Percentiles rank a stretch among this genome's conserved stretches.
Conservation (phyloP, 768 basidiomycete species). For the Lactarius hatsudake region DNA sequence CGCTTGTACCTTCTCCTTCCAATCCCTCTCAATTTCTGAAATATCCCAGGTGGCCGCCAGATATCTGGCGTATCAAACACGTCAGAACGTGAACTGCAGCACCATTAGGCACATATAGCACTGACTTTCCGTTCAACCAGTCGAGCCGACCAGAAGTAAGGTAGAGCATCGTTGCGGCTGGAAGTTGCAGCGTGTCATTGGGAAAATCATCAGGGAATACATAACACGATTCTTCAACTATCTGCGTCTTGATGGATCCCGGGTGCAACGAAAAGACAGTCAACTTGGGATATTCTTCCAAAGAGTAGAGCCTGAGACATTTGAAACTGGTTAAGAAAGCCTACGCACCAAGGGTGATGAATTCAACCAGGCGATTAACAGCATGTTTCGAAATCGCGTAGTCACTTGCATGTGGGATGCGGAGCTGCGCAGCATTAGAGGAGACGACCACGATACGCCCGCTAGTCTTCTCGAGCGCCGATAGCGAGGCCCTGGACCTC, state of each 20-base stretch:
- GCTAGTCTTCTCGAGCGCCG: slow-evolving; percentile 2
- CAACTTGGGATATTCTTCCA: slow-evolving; percentile 14
- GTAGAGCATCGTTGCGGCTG: slow-evolving; percentile 25
- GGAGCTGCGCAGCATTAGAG: too few relatives aligned
- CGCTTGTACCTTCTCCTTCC: too few relatives aligned
- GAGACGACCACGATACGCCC: too few relatives aligned
- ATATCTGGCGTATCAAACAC: slow-evolving; percentile 1
- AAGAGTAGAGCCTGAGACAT: not conserved
- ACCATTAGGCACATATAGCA: not conserved
- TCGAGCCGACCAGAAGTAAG: slow-evolving; percentile 27
- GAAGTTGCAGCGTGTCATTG: slow-evolving; percentile 27
- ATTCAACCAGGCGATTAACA: too few relatives aligned
- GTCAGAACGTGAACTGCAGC: not conserved
- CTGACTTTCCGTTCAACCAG: slow-evolving; percentile 27
- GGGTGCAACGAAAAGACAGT: slow-evolving; percentile 18
- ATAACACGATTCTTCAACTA: not conserved
- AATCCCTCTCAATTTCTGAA: too few relatives aligned
- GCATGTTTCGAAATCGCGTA: too few relatives aligned
- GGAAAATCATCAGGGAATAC: not conserved
- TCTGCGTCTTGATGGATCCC: slow-evolving; percentile 8
- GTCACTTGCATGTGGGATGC: too few relatives aligned
- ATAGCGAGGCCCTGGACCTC: slow-evolving; percentile 1
- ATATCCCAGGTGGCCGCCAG: not conserved
- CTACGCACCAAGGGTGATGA: too few relatives aligned
- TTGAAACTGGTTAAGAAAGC: too few relatives aligned